Base-by-base conservation (phyloP, 2,329 filamentous ascomycete genomes). In the Talaromyces albobiverticillius region DNA sequence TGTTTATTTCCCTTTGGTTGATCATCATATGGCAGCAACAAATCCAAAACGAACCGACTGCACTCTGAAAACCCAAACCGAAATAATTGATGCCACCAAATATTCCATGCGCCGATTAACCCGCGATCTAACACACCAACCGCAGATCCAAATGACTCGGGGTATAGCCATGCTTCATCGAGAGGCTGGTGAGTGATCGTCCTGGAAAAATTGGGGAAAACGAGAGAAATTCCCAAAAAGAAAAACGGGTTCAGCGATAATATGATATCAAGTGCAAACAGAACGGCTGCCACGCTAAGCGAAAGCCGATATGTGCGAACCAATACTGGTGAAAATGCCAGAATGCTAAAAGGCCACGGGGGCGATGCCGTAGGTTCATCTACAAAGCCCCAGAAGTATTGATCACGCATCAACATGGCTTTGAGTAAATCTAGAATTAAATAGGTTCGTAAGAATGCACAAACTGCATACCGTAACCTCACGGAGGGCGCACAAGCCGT, bases 31-130 rank as follows among this genome's bases (percentile, higher is more conserved):
- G 23, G 29, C 25, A 41, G 55, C n/a, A 57, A 42, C 9, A 57
- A n/a, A 29, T 46, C 23, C 9, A 41, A 51, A 59, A 57, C 59
- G 61, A 55, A 83, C 46, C 60, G 76, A 67, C 16, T 77, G 22
- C 60, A 68, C 22, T 59, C 64, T 71, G 38, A 57, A 51, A 57
- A 67, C 60, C 82, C 84, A 53, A 84, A 80, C 1, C 91, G 87
- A 73, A 96, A 95, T 2, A 87, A 86, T 71, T 96, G 92, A 69
- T 97, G 93, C 93, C 93, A 96, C 80, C 85, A 93, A 20, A 77
- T 79, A 42, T 88, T 86, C 93, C 93, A 97, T 72, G 87, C 88
- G 1, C 91, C 92, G 1, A 82, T 79, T 2, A 96, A 76, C 0
- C 93, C 92, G 55, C 83, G 77, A 57, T 90, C 82, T 10, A 73